phyloP scores from a whole-genome alignment of 2,329 filamentous ascomycete species.

The Clarireedia monteithiana region DNA sequence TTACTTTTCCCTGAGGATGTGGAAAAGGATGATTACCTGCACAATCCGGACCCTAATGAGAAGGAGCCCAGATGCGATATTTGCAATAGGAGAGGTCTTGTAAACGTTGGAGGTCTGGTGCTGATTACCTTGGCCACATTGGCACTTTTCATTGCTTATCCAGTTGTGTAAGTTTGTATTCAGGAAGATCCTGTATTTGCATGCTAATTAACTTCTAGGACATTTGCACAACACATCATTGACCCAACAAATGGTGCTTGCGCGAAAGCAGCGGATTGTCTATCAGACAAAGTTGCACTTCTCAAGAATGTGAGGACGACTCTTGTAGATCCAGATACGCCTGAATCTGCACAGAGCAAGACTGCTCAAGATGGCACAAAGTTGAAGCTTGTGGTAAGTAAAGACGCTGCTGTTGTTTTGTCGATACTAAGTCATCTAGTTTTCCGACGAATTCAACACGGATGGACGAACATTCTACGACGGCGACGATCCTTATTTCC shows the following conservation, averaged over 20 bases:
- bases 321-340: conserved; percentile 62
- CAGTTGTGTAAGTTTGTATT: conserved; percentile 51
- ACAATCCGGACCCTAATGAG: conserved; percentile 61
- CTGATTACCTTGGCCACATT: conserved; percentile 54
- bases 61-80: conserved; percentile 56
- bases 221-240: conserved; percentile 42
- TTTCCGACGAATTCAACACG: conserved; percentile 65
- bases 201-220: conserved; percentile 35
- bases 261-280: conserved; percentile 33
- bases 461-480: conserved; percentile 63
- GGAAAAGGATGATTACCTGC: conserved; percentile 65
- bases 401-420: neutral
- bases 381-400: conserved; percentile 52
- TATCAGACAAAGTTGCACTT: conserved; percentile 33
- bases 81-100: conserved; percentile 53
- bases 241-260: conserved; percentile 23
- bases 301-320: conserved; percentile 52
- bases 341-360: conserved; percentile 46
- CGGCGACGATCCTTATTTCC: conserved; percentile 61
- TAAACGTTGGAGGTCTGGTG: conserved; percentile 56
- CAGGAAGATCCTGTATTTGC: neutral
- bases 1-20: conserved; percentile 64
- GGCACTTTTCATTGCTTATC: conserved; percentile 61
- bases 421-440: conserved; percentile 32
- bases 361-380: conserved; percentile 51